Evolutionary conservation across 2,329 filamentous ascomycete species (phyloP).

Genomic region (Whalleya microplaca): DNA sequence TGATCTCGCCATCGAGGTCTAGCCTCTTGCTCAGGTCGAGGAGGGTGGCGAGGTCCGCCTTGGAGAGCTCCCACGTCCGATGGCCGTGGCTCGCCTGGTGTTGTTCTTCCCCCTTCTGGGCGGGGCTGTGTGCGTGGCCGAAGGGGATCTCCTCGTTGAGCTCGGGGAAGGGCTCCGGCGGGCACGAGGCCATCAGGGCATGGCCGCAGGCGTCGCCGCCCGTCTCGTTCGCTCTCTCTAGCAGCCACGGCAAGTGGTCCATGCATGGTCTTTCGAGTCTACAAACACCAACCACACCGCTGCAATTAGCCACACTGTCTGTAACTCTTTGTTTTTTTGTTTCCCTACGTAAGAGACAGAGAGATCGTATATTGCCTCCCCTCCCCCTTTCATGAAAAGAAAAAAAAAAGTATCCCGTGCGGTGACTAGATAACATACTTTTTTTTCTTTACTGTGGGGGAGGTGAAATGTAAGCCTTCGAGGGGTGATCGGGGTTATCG

Average conservation of each 20-base stretch:
- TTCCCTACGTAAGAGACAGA: too few species aligned
- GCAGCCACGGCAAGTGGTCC: conserved; percentile 81
- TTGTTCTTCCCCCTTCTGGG: neutral
- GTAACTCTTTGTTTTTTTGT: conserved; percentile 19
- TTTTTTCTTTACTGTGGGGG: conserved; percentile 53
- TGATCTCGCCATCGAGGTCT: conserved; percentile 87
- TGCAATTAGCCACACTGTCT: conserved; percentile 48
- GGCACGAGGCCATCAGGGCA: conserved; percentile 90
- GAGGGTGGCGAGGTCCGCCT: conserved; percentile 77
- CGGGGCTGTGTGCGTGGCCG: conserved; percentile 44
- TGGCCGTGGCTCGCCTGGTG: conserved; percentile 45
- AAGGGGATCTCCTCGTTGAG: conserved; percentile 57
- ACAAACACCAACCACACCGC: conserved; percentile 49
- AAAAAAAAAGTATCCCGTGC: conserved; percentile 18
- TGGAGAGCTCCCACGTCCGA: conserved; percentile 79
- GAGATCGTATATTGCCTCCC: too few species aligned
- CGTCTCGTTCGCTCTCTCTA: conserved; percentile 61
- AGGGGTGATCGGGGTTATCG: conserved; percentile 58
- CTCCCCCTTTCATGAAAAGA: too few species aligned
- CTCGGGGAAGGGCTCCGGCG: conserved; percentile 66
- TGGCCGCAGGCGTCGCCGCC: conserved; percentile 80
- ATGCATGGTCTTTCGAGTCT: conserved; percentile 92
- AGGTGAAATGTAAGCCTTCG: conserved; percentile 69
- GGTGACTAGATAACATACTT: conserved; percentile 14
- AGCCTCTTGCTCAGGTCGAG: conserved; percentile 83